Evolutionary conservation across 805 yeast species (phyloP).

Genomic region (Yarrowia porcina): DNA sequence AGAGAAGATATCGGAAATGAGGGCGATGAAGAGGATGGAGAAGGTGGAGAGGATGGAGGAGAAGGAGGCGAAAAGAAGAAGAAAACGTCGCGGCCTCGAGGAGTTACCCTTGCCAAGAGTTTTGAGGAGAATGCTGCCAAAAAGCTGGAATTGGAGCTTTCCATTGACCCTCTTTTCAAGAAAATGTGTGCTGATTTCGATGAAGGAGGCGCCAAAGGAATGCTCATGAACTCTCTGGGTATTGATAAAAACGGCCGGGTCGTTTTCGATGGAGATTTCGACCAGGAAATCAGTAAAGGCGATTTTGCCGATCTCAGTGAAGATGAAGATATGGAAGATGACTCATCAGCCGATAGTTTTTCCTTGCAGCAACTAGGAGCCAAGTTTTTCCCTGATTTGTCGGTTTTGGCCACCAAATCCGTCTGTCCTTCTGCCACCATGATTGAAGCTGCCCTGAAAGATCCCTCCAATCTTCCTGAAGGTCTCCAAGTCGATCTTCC

Average conservation of each 20-base stretch:
- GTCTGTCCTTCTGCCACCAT: conserved; percentile 73
- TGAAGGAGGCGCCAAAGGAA: conserved; percentile 44
- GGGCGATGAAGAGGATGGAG: conserved; percentile 30
- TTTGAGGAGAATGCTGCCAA: conserved; percentile 36
- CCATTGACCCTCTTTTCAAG: conserved; percentile 44
- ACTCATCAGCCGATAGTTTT: conserved; percentile 25
- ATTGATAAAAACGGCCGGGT: conserved; percentile 56
- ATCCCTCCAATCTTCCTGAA: conserved; percentile 40
- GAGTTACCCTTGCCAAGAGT: conserved; percentile 36
- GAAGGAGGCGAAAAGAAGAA: conserved; percentile 31
- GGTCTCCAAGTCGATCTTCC: conserved; percentile 9
- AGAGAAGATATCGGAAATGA: conserved; percentile 30
- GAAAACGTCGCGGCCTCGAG: conserved; percentile 31
- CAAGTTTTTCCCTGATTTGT: conserved; percentile 33
- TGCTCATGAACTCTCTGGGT: conserved; percentile 50
- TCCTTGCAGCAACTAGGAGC: conserved; percentile 31
- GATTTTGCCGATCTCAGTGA: conserved; percentile 35
- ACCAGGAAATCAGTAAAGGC: conserved; percentile 31
- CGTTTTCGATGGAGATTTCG: conserved; percentile 60
- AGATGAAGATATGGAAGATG: conserved; percentile 31
- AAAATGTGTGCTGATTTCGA: conserved; percentile 47
- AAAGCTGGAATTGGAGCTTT: conserved; percentile 40
- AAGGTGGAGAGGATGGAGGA: conserved; percentile 29
- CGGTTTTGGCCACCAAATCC: conserved; percentile 29
- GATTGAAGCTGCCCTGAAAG: conserved; percentile 53